Percentiles rank a stretch among this genome's conserved stretches.
These are phyloP conservation scores for Helianthus tuberosus DNA, from an alignment of 129 eudicot species.

Conservation along the genomic window DNA sequence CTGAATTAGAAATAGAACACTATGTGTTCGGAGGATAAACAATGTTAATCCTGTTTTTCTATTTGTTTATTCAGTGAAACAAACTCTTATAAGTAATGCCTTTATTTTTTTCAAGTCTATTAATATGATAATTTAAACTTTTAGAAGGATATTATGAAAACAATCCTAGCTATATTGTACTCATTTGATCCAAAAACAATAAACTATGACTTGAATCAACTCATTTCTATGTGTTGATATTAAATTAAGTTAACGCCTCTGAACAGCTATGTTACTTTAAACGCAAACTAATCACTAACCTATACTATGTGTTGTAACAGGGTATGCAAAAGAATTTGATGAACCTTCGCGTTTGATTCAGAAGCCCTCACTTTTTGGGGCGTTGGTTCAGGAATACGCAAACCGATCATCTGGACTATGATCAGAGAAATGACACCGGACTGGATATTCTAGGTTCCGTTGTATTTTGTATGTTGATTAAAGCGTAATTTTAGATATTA, in stretches of 20 bases:
- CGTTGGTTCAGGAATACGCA: constrained; percentile 81
- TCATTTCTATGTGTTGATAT: neutral
- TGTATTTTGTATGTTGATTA: neutral
- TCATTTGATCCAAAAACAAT: neutral
- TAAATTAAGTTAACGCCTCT: neutral
- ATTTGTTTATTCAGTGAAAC: too few species aligned
- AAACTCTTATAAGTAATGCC: too few species aligned
- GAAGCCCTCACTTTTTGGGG: constrained; percentile 72
- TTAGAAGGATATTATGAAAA: neutral
- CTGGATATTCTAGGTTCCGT: neutral
- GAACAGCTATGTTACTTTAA: neutral
- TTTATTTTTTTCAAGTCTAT: too few species aligned
- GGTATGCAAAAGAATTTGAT: constrained; percentile 68
- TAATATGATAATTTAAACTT: too few species aligned
- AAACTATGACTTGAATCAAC: neutral
- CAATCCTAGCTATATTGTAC: neutral
- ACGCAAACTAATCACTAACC: neutral
- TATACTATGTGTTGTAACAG: constrained; percentile 35
- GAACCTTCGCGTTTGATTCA: constrained; percentile 63
- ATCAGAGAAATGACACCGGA: constrained; percentile 1
- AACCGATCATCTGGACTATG: constrained; percentile 65
- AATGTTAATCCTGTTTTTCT: neutral
- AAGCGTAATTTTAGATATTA: neutral
- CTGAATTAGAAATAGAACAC: too few species aligned
- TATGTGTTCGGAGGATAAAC: too few species aligned